A percentile compares a stretch with the other conserved stretches of the same genome.
Conservation (phyloP, 208 protist species). For the Leptomonas pyrrhocoris region DNA sequence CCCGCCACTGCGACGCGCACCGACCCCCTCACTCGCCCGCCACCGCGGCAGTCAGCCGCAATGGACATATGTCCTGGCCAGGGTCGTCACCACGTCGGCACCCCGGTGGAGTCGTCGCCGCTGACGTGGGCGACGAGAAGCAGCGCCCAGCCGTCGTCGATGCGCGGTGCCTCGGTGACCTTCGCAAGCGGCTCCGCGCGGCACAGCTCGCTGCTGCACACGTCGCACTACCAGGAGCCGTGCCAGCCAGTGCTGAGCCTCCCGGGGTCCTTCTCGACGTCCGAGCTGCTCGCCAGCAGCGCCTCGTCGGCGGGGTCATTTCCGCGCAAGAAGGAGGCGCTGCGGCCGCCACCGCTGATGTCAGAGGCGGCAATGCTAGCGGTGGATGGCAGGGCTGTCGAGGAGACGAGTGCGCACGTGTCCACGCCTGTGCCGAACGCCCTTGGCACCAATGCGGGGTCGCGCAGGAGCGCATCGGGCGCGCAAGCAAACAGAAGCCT, state of each 20-base stretch:
- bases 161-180: slow-evolving; percentile 26
- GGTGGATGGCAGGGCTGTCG: not conserved
- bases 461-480: not conserved
- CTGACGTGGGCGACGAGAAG: slow-evolving; percentile 19
- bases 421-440: not conserved
- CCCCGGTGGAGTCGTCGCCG: slow-evolving; percentile 11
- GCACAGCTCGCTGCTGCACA: slow-evolving; percentile 17
- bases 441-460: not conserved
- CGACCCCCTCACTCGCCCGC: not conserved
- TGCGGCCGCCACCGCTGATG: slow-evolving; percentile 9
- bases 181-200: slow-evolving; percentile 30
- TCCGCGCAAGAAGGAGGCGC: slow-evolving; percentile 4
- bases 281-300: slow-evolving; percentile 11
- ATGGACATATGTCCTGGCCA: not conserved
- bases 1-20: not conserved
- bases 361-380: not conserved
- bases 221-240: slow-evolving; percentile 8
- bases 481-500: not conserved
- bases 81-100: not conserved
- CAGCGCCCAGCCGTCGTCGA: slow-evolving; percentile 23
- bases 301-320: slow-evolving; percentile 12
- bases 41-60: slow-evolving; percentile 15
- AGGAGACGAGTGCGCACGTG: not conserved
- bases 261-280: slow-evolving; percentile 5
- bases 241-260: slow-evolving; percentile 21